Conservation (phyloP, 805 yeast genomes). For the Torulaspora franciscae region DNA sequence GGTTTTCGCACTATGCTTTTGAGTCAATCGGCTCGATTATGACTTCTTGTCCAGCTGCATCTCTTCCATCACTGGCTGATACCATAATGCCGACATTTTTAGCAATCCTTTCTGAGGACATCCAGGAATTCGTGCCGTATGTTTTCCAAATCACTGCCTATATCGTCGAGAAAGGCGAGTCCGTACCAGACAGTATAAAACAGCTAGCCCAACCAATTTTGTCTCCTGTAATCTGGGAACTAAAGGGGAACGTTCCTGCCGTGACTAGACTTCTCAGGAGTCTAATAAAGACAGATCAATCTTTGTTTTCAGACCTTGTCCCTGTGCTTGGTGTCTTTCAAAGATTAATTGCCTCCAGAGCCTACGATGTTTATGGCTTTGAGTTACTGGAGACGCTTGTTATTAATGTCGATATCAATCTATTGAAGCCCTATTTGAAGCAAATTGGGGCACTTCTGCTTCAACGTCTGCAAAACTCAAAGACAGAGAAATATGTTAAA, state of each 20-base stretch:
- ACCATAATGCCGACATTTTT: conserved; percentile 63
- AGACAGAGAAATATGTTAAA: conserved; percentile 77
- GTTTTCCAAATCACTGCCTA: conserved; percentile 85
- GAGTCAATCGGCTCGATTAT: conserved; percentile 80
- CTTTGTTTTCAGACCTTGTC: conserved; percentile 45
- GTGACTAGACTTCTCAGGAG: conserved; percentile 73
- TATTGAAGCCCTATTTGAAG: conserved; percentile 51
- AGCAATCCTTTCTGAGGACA: conserved; percentile 68
- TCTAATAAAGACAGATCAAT: conserved; percentile 43
- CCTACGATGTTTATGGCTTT: conserved; percentile 77
- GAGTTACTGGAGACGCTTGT: conserved; percentile 74
- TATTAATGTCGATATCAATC: conserved; percentile 46
- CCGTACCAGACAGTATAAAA: conserved; percentile 60
- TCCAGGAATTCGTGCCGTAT: conserved; percentile 92
- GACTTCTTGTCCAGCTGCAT: conserved; percentile 42
- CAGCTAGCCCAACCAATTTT: conserved; percentile 74
- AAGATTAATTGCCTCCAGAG: conserved; percentile 78
- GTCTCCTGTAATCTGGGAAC: conserved; percentile 92
- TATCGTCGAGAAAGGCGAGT: conserved; percentile 51
- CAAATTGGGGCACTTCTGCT: conserved; percentile 73
- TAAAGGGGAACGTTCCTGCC: conserved; percentile 89
- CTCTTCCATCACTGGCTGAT: conserved; percentile 34
- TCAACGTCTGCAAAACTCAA: conserved; percentile 72
- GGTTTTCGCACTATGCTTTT: conserved; percentile 83
- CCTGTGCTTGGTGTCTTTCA: conserved; percentile 97